phyloP scores from a whole-genome alignment of 805 yeast species.

The Starmera amethionina region DNA sequence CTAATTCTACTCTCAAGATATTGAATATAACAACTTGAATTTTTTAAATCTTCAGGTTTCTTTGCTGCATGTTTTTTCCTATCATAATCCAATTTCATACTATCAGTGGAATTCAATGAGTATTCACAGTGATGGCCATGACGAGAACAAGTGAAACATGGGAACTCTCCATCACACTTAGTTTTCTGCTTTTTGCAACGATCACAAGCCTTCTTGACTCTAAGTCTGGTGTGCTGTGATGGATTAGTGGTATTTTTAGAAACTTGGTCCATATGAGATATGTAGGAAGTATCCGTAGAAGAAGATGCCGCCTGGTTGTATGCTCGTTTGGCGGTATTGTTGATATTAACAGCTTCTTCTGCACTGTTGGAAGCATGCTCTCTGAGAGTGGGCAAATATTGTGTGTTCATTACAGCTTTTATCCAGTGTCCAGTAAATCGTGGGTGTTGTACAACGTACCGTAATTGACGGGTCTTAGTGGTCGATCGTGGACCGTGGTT shows the following conservation, averaged over 20 bases:
- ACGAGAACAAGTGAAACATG: slow-evolving; percentile 36
- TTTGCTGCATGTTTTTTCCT: background rate
- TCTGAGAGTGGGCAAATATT: background rate
- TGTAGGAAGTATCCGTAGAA: background rate
- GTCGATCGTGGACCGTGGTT: no score
- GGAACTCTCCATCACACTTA: slow-evolving; percentile 45
- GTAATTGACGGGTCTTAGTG: no score
- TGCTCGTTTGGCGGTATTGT: background rate
- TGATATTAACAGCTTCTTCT: background rate
- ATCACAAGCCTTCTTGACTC: slow-evolving; percentile 47
- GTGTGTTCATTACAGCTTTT: no score
- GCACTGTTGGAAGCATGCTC: background rate
- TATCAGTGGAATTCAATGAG: background rate
- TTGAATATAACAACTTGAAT: slow-evolving; percentile 15
- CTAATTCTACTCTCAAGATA: slow-evolving; percentile 32
- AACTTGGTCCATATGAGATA: no score
- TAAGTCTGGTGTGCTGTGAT: background rate
- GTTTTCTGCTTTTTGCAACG: slow-evolving; percentile 46
- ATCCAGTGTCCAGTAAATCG: no score
- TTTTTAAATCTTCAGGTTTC: background rate
- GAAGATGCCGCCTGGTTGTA: background rate
- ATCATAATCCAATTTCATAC: background rate
- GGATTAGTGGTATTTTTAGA: no score
- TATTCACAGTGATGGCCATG: slow-evolving; percentile 7
- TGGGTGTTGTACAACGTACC: no score